These are phyloP conservation scores for Arctostaphylos glauca DNA, from an alignment of 148 eudicot genomes.

Conservation along the genomic window DNA sequence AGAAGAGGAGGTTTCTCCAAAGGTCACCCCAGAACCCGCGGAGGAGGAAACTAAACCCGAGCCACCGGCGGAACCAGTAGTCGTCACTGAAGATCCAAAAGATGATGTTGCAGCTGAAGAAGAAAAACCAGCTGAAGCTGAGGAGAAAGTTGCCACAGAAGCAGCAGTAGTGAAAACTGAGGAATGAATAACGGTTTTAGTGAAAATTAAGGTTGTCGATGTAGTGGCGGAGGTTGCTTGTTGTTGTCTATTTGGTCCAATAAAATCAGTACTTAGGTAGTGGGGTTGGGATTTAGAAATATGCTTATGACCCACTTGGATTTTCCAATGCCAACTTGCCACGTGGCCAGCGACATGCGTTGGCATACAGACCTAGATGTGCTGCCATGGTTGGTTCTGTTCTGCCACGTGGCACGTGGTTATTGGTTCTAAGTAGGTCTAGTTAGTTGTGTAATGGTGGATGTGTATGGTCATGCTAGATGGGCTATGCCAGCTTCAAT, in stretches of 20 bases:
- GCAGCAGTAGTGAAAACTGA: constrained; percentile 17
- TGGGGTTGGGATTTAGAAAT: constrained; percentile 6
- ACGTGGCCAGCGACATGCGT: background rate
- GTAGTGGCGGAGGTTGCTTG: background rate
- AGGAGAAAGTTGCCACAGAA: constrained; percentile 13
- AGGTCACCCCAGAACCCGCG: constrained; percentile 13
- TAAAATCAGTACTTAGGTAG: background rate
- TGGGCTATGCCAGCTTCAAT: constrained; percentile 9
- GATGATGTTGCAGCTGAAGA: constrained; percentile 15
- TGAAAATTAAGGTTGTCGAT: background rate
- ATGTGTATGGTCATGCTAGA: constrained; percentile 5
- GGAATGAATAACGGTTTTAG: background rate
- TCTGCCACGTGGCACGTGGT: constrained; percentile 12
- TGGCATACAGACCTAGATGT: background rate
- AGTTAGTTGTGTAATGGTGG: background rate
- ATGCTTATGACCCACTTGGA: constrained; percentile 12
- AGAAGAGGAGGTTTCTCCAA: constrained; percentile 11
- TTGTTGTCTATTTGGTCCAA: background rate
- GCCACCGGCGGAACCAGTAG: background rate
- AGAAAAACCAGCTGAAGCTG: constrained; percentile 11
- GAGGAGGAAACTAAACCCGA: constrained; percentile 4
- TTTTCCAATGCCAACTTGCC: constrained; percentile 13
- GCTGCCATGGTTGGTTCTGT: too few relatives aligned
- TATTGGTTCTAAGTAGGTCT: constrained; percentile 11
- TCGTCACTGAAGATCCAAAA: constrained; percentile 10